Conservation (phyloP, 768 basidiomycete species). For the Trametes elegans region DNA sequence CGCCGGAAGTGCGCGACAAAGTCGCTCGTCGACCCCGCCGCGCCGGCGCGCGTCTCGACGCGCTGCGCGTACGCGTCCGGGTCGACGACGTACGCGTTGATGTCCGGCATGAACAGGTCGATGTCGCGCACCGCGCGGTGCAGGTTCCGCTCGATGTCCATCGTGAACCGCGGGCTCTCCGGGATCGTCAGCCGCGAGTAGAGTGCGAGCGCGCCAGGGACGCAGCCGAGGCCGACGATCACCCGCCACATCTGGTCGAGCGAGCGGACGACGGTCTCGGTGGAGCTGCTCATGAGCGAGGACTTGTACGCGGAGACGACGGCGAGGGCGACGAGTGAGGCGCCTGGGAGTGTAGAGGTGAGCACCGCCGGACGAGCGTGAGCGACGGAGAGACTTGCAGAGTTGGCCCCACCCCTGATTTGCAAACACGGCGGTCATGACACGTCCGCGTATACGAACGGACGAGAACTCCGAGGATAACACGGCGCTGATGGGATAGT, state of each 20-base stretch:
- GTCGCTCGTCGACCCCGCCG: too few relatives aligned
- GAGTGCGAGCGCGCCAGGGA: conserved; percentile 43
- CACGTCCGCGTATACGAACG: conserved; percentile 42
- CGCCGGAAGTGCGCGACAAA: conserved; percentile 67
- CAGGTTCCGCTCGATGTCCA: conserved; percentile 50
- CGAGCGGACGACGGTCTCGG: conserved; percentile 36
- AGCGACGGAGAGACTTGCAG: conserved; percentile 9
- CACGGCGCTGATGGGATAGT: conserved; percentile 48
- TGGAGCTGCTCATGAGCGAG: conserved; percentile 46
- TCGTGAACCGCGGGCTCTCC: conserved; percentile 48
- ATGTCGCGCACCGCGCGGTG: conserved; percentile 41
- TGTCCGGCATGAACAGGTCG: conserved; percentile 34
- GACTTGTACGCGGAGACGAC: conserved; percentile 68
- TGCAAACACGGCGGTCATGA: conserved; percentile 49
- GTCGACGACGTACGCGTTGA: conserved; percentile 47
- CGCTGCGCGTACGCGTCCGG: conserved; percentile 55
- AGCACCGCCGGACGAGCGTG: conserved; percentile 7
- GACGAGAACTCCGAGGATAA: conserved; percentile 49
- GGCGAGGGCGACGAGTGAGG: conserved; percentile 68
- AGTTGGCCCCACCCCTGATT: conserved; percentile 46
- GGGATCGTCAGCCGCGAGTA: conserved; percentile 50
- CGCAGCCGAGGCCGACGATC: conserved; percentile 46
- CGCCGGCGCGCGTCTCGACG: conserved; percentile 41
- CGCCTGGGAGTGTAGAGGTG: conserved; percentile 40
- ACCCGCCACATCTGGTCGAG: conserved; percentile 60